Evolutionary conservation across 1,139 yeast species (phyloP).

Genomic region (Geotrichum klebahnii): DNA sequence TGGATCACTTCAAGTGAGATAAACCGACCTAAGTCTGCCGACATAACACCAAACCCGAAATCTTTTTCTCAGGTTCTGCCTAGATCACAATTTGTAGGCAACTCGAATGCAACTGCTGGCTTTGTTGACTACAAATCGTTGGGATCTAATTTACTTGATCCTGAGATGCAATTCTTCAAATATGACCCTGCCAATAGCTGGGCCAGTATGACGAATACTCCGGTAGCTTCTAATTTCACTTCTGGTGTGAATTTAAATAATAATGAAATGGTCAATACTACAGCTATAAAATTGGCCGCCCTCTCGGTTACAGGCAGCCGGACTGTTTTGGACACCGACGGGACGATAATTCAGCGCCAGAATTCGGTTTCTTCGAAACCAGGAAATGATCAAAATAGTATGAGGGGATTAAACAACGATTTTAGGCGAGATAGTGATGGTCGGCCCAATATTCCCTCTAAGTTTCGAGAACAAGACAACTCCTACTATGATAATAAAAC

Average conservation of each 20-base stretch:
- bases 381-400: constrained; percentile 22
- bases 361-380: constrained; percentile 23
- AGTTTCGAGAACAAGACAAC: constrained; percentile 14
- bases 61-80: background rate
- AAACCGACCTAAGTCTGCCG: constrained; percentile 34
- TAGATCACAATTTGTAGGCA: background rate
- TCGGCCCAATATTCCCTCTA: background rate
- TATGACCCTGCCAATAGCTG: no score
- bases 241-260: constrained; percentile 22
- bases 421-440: background rate
- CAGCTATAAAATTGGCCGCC: constrained; percentile 42
- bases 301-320: constrained; percentile 36
- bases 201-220: constrained; percentile 32
- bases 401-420: background rate
- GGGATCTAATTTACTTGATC: no score
- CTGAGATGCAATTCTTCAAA: no score
- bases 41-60: constrained; percentile 18
- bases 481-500: constrained; percentile 15
- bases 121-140: no score
- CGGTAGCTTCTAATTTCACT: constrained; percentile 24
- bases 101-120: no score
- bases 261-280: constrained; percentile 33
- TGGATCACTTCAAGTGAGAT: constrained; percentile 26
- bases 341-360: constrained; percentile 6
- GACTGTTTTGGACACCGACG: no score